phyloP scores from a whole-genome alignment of 768 basidiomycete species.

The Rhizopogon vinicolor region DNA sequence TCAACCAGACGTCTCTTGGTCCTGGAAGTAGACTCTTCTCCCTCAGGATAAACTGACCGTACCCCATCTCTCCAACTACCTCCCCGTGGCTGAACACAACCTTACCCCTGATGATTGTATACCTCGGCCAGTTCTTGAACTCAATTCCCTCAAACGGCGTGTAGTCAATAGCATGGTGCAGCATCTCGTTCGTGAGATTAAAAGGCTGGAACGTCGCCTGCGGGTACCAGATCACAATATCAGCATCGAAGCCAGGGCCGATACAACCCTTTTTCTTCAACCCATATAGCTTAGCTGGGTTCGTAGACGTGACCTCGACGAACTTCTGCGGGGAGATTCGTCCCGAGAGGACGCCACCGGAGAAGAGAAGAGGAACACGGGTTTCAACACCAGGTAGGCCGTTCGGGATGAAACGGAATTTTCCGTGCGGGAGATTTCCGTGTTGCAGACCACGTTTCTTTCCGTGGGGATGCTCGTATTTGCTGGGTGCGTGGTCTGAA shows the following conservation, averaged over 20 bases:
- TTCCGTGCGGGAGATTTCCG: constrained; percentile 19
- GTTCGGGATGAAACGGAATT: constrained; percentile 29
- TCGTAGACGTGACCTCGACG: constrained; percentile 28
- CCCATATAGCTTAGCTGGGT: constrained; percentile 30
- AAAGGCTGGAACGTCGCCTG: constrained; percentile 6
- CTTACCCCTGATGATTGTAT: constrained; percentile 14
- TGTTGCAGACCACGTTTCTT: constrained; percentile 18
- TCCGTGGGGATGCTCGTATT: constrained; percentile 21
- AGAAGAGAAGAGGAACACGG: constrained; percentile 25
- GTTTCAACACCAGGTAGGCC: constrained; percentile 32
- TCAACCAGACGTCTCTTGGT: constrained; percentile 7
- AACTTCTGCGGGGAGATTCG: constrained; percentile 25
- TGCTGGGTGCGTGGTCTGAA: constrained; percentile 28
- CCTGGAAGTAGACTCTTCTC: constrained; percentile 6
- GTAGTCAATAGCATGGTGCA: constrained; percentile 27
- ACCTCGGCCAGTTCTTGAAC: constrained; percentile 29
- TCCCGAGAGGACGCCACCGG: constrained; percentile 25
- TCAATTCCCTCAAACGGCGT: constrained; percentile 31
- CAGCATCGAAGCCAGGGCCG: constrained; percentile 28
- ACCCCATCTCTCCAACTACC: constrained; percentile 8
- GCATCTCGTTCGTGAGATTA: constrained; percentile 17
- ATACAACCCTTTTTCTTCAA: constrained; percentile 31
- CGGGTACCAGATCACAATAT: constrained; percentile 25
- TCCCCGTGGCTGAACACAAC: constrained; percentile 13
- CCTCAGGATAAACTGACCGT: constrained; percentile 6